phyloP scores from a whole-genome alignment of 331 rosid species.

The Malus hybrid region DNA sequence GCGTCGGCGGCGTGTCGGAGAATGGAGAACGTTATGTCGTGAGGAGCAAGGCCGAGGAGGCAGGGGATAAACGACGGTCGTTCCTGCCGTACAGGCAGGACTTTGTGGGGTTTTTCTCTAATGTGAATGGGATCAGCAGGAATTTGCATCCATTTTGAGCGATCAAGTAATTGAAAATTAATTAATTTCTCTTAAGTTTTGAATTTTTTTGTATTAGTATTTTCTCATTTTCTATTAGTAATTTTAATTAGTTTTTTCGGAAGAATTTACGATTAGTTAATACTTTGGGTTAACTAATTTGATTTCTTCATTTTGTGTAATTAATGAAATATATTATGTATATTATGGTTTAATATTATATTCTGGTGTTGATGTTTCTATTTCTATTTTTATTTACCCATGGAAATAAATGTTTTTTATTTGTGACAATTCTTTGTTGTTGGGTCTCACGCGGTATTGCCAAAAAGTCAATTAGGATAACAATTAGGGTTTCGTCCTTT shows the following conservation, averaged over 20 bases:
- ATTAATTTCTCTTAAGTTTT: not conserved
- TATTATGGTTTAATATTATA: not conserved
- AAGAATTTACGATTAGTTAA: not conserved
- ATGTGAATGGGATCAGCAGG: constrained; percentile 42
- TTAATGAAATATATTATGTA: not conserved
- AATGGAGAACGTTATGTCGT: not conserved
- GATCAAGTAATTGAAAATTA: not conserved
- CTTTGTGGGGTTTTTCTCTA: constrained; percentile 37
- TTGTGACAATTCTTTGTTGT: not conserved
- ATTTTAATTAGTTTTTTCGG: not conserved
- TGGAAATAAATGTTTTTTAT: not conserved
- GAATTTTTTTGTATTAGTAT: not conserved
- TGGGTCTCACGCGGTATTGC: constrained; percentile 31
- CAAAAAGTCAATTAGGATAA: not conserved
- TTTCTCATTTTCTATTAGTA: not conserved
- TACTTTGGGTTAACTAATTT: not conserved
- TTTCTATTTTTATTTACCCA: not conserved
- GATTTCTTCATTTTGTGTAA: not conserved
- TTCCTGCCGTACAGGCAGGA: constrained; percentile 39
- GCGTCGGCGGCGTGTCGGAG: not conserved
- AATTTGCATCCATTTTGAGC: constrained; percentile 46
- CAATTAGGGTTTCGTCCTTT: not conserved
- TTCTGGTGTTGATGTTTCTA: not conserved
- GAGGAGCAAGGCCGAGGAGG: not conserved
- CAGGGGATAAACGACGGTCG: constrained; percentile 31